A percentile compares a stretch with the other conserved stretches of the same genome.
Evolutionary conservation across 177 flowering plant species (phyloP).

Genomic region (Vitis hybrid): DNA sequence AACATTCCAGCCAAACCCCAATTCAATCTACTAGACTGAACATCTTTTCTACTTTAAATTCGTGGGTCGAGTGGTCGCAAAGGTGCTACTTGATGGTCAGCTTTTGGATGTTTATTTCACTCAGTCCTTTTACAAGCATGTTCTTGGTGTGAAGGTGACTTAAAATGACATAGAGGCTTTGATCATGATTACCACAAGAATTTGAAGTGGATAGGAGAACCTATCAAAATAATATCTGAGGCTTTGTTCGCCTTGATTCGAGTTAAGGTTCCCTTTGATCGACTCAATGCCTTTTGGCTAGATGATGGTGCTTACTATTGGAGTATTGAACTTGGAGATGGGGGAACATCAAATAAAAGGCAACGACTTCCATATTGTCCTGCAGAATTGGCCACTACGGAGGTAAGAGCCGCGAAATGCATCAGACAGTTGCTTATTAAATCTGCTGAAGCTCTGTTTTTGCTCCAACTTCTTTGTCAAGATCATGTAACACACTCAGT

Average conservation of each 20-base stretch:
- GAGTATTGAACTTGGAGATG: no score
- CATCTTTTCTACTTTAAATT: slow-evolving; percentile 96
- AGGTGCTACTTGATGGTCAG: slow-evolving; percentile 94
- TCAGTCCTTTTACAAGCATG: slow-evolving; percentile 94
- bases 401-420: slow-evolving; percentile 98
- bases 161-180: slow-evolving; percentile 96
- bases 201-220: slow-evolving; percentile 66
- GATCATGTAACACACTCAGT: slow-evolving; percentile 63
- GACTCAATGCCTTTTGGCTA: no score
- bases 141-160: slow-evolving; percentile 93
- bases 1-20: slow-evolving; percentile 95
- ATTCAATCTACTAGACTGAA: slow-evolving; percentile 92
- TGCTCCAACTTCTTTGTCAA: slow-evolving; percentile 86
- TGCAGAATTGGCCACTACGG: no score
- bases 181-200: slow-evolving; percentile 96
- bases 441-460: slow-evolving; percentile 84
- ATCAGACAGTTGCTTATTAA: slow-evolving; percentile 87
- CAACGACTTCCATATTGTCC: no score
- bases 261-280: no score
- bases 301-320: no score
- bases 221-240: no score
- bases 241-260: no score
- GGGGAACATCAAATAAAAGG: no score
- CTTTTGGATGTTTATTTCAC: slow-evolving; percentile 94
- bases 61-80: slow-evolving; percentile 98